phyloP scores from a whole-genome alignment of 768 basidiomycete genomes.

The Collybiopsis confluens region DNA sequence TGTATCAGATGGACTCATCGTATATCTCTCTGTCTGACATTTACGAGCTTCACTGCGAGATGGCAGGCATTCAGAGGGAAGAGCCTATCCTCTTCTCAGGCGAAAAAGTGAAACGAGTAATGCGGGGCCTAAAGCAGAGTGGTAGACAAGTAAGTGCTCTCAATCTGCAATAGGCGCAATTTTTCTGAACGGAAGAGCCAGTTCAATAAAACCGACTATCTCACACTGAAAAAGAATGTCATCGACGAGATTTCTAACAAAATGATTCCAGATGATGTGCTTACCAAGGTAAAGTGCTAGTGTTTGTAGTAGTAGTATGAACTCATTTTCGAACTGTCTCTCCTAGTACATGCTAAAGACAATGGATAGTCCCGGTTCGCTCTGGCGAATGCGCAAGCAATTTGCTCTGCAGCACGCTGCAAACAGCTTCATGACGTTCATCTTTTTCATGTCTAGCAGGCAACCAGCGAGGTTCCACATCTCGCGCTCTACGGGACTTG shows the following conservation, averaged over 20 bases:
- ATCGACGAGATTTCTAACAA: conserved; percentile 85
- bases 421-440: conserved; percentile 88
- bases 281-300: conserved; percentile 74
- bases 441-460: conserved; percentile 80
- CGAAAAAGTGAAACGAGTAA: conserved; percentile 74
- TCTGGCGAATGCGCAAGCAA: conserved; percentile 98
- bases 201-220: conserved; percentile 62
- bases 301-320: no score
- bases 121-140: conserved; percentile 54
- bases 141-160: conserved; percentile 37
- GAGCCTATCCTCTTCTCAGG: conserved; percentile 83
- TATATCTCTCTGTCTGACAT: conserved; percentile 91
- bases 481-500: conserved; percentile 83
- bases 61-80: conserved; percentile 72
- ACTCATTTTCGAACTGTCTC: no score
- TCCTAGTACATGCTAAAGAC: conserved; percentile 84
- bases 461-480: conserved; percentile 82
- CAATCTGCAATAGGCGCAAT: not conserved
- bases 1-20: conserved; percentile 89
- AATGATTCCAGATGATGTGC: conserved; percentile 84
- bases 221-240: conserved; percentile 74
- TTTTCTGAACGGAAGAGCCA: conserved; percentile 20
- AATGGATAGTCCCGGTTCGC: conserved; percentile 77
- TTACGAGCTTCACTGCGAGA: conserved; percentile 84
- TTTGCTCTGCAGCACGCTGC: conserved; percentile 88